phyloP scores from a whole-genome alignment of 768 basidiomycete species.

The Cystobasidium tubakii region DNA sequence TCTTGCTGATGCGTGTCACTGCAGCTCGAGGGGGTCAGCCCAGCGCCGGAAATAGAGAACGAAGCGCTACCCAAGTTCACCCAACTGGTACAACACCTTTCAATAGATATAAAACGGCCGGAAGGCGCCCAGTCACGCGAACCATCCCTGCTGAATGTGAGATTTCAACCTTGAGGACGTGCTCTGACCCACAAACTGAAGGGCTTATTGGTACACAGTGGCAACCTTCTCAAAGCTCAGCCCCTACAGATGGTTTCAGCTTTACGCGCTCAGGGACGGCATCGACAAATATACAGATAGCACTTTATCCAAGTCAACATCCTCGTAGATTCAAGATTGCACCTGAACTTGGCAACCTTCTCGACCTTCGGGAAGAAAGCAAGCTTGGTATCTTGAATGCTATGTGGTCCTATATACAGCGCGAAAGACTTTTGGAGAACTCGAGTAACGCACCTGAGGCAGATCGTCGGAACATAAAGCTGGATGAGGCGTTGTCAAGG shows the following conservation, averaged over 20 bases:
- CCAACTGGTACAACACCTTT: conserved; percentile 27
- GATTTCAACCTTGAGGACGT: neutral
- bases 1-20: neutral
- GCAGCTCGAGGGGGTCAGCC: neutral
- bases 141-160: conserved; percentile 20
- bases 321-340: conserved; percentile 14
- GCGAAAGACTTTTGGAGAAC: conserved; percentile 15
- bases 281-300: neutral
- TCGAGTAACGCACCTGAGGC: conserved; percentile 1
- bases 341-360: conserved; percentile 9
- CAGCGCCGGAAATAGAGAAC: conserved; percentile 13
- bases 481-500: conserved; percentile 1
- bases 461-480: conserved; percentile 29
- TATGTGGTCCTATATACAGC: conserved; percentile 26
- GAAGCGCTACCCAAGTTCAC: conserved; percentile 26
- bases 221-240: conserved; percentile 11
- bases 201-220: neutral
- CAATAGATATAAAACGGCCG: conserved; percentile 25
- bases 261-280: conserved; percentile 30
- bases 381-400: conserved; percentile 21
- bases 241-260: conserved; percentile 12
- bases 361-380: conserved; percentile 16
- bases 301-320: conserved; percentile 10
- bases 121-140: conserved; percentile 17
- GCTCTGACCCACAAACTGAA: neutral